Evolutionary conservation across 208 protist species (phyloP).

Genomic region (Leishmania gerbilli): DNA sequence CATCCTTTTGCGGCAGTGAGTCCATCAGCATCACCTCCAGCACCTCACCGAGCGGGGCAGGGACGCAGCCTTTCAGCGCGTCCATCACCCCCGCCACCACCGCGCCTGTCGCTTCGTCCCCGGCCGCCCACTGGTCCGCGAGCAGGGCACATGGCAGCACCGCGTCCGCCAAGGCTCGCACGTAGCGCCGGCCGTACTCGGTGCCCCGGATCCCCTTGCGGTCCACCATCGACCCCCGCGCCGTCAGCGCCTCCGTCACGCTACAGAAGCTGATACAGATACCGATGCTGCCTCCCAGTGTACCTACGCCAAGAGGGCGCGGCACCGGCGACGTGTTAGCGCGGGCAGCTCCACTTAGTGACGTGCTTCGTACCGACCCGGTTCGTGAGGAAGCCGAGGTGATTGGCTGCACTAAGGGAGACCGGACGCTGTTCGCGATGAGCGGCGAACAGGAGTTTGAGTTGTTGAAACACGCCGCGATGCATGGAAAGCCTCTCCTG

Average conservation of each 20-base stretch:
- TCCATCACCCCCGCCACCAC: constrained; percentile 18
- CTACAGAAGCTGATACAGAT: constrained; percentile 31
- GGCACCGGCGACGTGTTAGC: neutral
- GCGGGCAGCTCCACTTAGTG: neutral
- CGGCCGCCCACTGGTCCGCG: constrained; percentile 12
- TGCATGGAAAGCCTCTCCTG: constrained; percentile 8
- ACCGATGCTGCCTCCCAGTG: neutral
- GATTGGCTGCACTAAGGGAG: neutral
- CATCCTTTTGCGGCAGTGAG: constrained; percentile 28
- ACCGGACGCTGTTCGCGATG: neutral
- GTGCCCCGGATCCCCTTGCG: constrained; percentile 37
- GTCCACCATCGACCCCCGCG: constrained; percentile 26
- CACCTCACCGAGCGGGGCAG: constrained; percentile 34
- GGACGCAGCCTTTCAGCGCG: constrained; percentile 22
- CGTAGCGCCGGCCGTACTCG: constrained; percentile 31
- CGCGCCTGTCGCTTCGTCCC: constrained; percentile 6
- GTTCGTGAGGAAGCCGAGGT: neutral
- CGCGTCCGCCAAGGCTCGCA: constrained; percentile 19
- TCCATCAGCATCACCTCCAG: constrained; percentile 52
- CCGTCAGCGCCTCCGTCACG: constrained; percentile 30
- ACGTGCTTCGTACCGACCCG: neutral
- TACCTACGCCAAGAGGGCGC: neutral
- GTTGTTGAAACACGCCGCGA: constrained; percentile 41
- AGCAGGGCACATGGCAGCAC: constrained; percentile 32
- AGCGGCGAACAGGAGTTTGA: neutral